Conservation (phyloP, 805 yeast genomes). For the Ogataea parapolymorpha region DNA sequence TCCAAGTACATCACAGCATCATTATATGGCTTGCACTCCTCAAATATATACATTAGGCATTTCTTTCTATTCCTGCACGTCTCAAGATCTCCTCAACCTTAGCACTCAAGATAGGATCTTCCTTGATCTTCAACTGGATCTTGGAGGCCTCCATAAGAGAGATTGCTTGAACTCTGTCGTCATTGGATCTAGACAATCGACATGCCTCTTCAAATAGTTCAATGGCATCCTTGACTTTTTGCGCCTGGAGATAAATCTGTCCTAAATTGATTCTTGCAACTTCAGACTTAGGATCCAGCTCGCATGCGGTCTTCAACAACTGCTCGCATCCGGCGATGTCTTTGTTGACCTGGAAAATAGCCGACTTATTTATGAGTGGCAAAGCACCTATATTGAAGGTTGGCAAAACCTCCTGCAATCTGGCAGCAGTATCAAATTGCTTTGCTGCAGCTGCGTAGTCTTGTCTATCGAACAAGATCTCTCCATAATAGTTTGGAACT, state of each 20-base stretch:
- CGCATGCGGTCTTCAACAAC: conserved; percentile 70
- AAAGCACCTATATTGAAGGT: conserved; percentile 79
- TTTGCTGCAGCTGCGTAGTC: conserved; percentile 68
- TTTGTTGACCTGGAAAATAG: conserved; percentile 57
- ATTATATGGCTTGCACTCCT: neutral
- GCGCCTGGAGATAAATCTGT: conserved; percentile 81
- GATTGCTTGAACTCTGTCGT: conserved; percentile 87
- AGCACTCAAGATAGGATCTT: conserved; percentile 60
- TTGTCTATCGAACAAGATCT: conserved; percentile 79
- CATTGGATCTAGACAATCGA: conserved; percentile 73
- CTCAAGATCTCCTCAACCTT: conserved; percentile 62
- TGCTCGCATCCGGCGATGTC: conserved; percentile 57
- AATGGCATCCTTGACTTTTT: conserved; percentile 78
- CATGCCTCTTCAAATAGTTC: conserved; percentile 79
- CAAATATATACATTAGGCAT: conserved; percentile 7
- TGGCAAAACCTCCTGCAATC: conserved; percentile 69
- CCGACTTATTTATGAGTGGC: conserved; percentile 88
- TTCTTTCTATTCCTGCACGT: conserved; percentile 26
- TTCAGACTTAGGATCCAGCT: conserved; percentile 84
- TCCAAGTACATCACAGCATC: neutral
- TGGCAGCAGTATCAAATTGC: conserved; percentile 82
- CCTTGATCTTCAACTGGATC: conserved; percentile 75
- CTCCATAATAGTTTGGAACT: conserved; percentile 94
- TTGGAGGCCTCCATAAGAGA: conserved; percentile 91
- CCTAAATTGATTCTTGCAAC: conserved; percentile 89